Conservation (phyloP, 225 moss, liverwort and hornwort species). For the Climacium dendroides region DNA sequence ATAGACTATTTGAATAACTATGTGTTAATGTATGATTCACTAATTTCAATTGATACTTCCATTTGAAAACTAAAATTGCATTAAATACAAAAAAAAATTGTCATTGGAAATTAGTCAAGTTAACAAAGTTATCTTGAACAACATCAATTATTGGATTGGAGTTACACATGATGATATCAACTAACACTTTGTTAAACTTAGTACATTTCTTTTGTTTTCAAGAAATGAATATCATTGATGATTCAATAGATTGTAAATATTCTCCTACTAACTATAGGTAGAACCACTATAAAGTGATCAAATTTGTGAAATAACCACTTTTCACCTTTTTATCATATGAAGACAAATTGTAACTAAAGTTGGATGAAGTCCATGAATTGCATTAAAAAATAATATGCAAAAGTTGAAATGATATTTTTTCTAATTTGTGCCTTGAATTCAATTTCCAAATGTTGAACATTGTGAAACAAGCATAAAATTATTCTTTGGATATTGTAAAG, state of each 20-base stretch:
- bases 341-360: not conserved
- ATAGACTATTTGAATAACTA: not conserved
- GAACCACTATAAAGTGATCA: rapidly evolving
- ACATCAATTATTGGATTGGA: not conserved
- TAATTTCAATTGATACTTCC: not conserved
- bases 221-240: not conserved
- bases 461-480: not conserved
- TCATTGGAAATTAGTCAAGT: no score
- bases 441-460: not conserved
- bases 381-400: not conserved
- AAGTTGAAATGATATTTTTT: not conserved
- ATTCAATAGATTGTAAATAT: not conserved
- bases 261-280: not conserved
- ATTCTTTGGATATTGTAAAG: not conserved
- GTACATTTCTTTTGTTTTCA: not conserved
- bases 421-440: not conserved
- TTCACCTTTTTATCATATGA: not conserved
- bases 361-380: not conserved
- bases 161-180: not conserved
- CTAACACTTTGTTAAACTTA: not conserved
- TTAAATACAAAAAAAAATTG: not conserved
- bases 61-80: not conserved
- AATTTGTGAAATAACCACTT: not conserved
- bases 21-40: not conserved
- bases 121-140: not conserved